phyloP scores from a whole-genome alignment of 2,329 filamentous ascomycete species.

The Nothophaeocryptopus gaeumannii region DNA sequence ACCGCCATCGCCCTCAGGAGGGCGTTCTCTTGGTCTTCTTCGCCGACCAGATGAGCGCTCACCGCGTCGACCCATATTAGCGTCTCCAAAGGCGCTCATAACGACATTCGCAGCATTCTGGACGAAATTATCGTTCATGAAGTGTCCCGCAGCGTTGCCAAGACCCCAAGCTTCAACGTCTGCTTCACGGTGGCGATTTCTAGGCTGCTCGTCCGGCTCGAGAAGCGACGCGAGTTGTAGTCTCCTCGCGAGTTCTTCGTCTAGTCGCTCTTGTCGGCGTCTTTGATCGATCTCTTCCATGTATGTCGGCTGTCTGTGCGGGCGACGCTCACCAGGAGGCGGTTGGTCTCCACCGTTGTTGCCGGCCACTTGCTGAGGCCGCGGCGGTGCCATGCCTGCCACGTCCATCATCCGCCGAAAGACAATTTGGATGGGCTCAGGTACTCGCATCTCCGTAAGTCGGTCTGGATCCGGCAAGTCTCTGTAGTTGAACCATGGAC shows the following conservation, averaged over 20 bases:
- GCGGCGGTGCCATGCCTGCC: slow-evolving; percentile 12
- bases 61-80: slow-evolving; percentile 31
- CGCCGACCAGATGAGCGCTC: slow-evolving; percentile 32
- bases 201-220: slow-evolving; percentile 25
- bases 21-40: slow-evolving; percentile 17
- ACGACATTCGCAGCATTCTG: slow-evolving; percentile 32
- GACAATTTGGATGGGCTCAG: slow-evolving; percentile 41
- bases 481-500: slow-evolving; percentile 70
- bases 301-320: slow-evolving; percentile 28
- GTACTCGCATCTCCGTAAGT: slow-evolving; percentile 53
- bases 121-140: slow-evolving; percentile 61
- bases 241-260: slow-evolving; percentile 52
- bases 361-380: not conserved
- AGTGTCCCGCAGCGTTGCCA: slow-evolving; percentile 55
- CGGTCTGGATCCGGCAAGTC: slow-evolving; percentile 52
- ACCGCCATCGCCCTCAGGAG: slow-evolving; percentile 22
- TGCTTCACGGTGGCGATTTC: slow-evolving; percentile 37
- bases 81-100: slow-evolving; percentile 34
- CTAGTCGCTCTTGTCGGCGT: slow-evolving; percentile 45
- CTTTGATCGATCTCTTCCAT: slow-evolving; percentile 39
- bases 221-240: slow-evolving; percentile 47
- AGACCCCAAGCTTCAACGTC: slow-evolving; percentile 36
- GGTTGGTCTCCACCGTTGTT: slow-evolving; percentile 2
- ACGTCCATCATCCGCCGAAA: slow-evolving; percentile 31
- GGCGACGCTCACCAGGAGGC: slow-evolving; percentile 2